Percentiles rank a stretch among this genome's conserved stretches.
phyloP scores from a whole-genome alignment of 176 grass and related monocot species.

The Aegilops umbellulata region DNA sequence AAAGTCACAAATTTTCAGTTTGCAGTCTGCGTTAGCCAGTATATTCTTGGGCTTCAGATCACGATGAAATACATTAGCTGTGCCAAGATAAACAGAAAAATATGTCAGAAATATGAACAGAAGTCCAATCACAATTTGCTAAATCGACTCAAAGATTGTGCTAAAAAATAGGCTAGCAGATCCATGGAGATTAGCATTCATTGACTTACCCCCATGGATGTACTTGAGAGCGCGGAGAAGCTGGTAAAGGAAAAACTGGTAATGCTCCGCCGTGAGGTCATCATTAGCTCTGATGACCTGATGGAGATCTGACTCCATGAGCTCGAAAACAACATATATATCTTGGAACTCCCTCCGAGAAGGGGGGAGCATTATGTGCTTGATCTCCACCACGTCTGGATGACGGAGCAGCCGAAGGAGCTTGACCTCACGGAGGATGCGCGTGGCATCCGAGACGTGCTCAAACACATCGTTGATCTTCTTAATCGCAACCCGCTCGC shows the following conservation, averaged over 20 bases:
- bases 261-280: slow-evolving; percentile 82
- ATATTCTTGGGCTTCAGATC: slow-evolving; percentile 97
- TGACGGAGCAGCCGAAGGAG: slow-evolving; percentile 78
- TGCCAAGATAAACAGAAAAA: slow-evolving; percentile 30
- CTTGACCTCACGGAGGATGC: slow-evolving; percentile 90
- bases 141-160: background rate
- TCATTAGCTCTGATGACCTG: slow-evolving; percentile 95
- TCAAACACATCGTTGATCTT: slow-evolving; percentile 99
- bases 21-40: slow-evolving; percentile 92
- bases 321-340: slow-evolving; percentile 90
- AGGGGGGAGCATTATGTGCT: slow-evolving; percentile 93
- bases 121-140: background rate
- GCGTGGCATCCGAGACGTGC: slow-evolving; percentile 86
- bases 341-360: slow-evolving; percentile 88
- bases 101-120: slow-evolving; percentile 26
- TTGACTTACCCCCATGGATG: slow-evolving; percentile 73
- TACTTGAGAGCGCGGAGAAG: slow-evolving; percentile 90
- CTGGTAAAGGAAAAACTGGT: slow-evolving; percentile 92
- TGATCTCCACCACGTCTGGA: slow-evolving; percentile 93
- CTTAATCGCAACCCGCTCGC: slow-evolving; percentile 89
- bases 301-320: slow-evolving; percentile 93
- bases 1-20: slow-evolving; percentile 95
- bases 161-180: background rate
- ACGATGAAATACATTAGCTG: slow-evolving; percentile 98
- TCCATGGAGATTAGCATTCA: background rate